A percentile compares a stretch with the other conserved stretches of the same genome.
phyloP scores from a whole-genome alignment of 2,329 filamentous ascomycete species.

The Trichoderma oligosporum region DNA sequence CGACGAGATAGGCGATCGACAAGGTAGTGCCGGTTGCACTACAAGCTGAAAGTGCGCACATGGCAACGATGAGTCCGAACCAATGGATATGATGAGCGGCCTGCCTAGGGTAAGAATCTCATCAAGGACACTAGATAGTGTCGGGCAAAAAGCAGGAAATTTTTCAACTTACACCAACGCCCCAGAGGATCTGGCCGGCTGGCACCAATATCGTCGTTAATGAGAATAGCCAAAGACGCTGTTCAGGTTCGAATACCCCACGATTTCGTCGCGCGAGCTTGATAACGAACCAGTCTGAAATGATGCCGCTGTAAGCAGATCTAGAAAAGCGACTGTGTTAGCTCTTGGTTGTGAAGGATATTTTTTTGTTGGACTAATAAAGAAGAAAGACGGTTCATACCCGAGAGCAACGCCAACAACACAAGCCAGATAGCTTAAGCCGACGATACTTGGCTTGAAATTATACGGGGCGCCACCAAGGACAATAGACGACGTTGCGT shows the following conservation, averaged over 20 bases:
- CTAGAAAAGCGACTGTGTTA: conserved; percentile 1
- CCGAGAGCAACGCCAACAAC: conserved; percentile 34
- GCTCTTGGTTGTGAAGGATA: no score
- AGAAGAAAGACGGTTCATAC: conserved; percentile 23
- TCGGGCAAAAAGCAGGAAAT: background rate
- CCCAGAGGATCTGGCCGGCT: conserved; percentile 32
- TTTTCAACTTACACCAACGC: conserved; percentile 28
- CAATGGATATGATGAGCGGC: conserved; percentile 38
- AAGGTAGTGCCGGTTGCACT: conserved; percentile 37
- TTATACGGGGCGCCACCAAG: conserved; percentile 37
- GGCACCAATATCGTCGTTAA: conserved; percentile 32
- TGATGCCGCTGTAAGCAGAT: conserved; percentile 20
- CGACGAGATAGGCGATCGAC: conserved; percentile 39
- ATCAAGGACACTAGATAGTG: background rate
- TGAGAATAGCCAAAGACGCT: conserved; percentile 40
- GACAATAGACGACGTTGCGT: conserved; percentile 41
- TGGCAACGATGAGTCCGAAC: conserved; percentile 41
- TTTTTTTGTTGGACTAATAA: background rate
- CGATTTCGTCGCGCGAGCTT: conserved; percentile 38
- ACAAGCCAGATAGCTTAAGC: conserved; percentile 38
- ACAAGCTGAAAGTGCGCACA: conserved; percentile 35
- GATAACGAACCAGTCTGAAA: conserved; percentile 36
- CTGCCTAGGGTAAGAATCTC: conserved; percentile 15
- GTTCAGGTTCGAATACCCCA: conserved; percentile 41
- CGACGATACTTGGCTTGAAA: conserved; percentile 39